These are phyloP conservation scores for Adansonia digitata DNA, from an alignment of 345 rosid species.

Conservation along the genomic window DNA sequence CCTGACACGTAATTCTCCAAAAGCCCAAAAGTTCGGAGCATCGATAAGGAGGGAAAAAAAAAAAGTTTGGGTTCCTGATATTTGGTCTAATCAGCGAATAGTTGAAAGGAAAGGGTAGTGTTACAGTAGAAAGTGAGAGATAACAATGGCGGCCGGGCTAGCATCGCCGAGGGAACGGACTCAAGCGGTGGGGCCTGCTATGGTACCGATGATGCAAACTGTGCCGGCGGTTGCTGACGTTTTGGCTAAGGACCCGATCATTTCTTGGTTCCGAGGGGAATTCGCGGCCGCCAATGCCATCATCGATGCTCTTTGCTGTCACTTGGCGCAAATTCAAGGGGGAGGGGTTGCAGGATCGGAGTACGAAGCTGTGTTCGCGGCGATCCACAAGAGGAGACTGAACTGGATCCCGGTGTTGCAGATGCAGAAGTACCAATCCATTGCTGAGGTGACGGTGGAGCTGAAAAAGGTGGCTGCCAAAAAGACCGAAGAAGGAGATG, in stretches of 20 bases:
- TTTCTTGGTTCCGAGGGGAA: slow-evolving; percentile 83
- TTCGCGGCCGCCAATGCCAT: slow-evolving; percentile 96
- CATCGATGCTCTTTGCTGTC: slow-evolving; percentile 78
- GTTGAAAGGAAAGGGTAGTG: neutral
- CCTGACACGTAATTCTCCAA: neutral
- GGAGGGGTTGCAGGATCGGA: slow-evolving; percentile 34
- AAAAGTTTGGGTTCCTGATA: neutral
- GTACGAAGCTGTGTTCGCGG: slow-evolving; percentile 64
- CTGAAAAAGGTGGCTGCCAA: slow-evolving; percentile 42
- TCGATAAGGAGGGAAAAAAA: too few relatives aligned
- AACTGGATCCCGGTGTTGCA: slow-evolving; percentile 97
- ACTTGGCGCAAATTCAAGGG: slow-evolving; percentile 41
- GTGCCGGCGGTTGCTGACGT: slow-evolving; percentile 34
- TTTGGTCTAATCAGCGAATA: neutral
- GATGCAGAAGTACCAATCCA: slow-evolving; percentile 88
- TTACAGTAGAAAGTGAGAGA: slow-evolving; percentile 15
- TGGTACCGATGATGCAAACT: slow-evolving; percentile 20
- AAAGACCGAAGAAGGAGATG: slow-evolving; percentile 24
- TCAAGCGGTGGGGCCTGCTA: slow-evolving; percentile 1
- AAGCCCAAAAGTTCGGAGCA: slow-evolving; percentile 16
- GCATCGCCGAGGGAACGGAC: slow-evolving; percentile 26
- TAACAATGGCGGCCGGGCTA: slow-evolving; percentile 52
- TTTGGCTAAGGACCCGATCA: slow-evolving; percentile 74
- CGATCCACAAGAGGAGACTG: slow-evolving; percentile 75
- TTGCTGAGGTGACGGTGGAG: slow-evolving; percentile 62